Conservation (phyloP, 164 flowering plant genomes). For the Warburgia ugandensis region DNA sequence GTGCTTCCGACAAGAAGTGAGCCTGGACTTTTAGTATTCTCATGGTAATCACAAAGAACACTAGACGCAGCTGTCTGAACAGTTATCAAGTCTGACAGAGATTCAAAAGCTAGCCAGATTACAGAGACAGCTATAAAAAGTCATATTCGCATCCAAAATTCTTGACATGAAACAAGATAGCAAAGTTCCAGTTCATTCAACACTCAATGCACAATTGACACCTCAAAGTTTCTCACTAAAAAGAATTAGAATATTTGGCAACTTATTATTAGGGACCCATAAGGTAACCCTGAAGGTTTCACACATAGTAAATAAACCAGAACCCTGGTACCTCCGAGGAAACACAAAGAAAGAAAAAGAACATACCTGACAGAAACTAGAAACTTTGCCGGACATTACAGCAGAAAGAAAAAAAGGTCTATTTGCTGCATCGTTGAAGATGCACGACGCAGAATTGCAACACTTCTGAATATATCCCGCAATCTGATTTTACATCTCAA, state of each 20-base stretch:
- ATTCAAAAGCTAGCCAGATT: too few species aligned
- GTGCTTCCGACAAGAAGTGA: too few species aligned
- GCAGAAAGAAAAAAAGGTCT: slow-evolving; percentile 11
- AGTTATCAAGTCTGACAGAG: too few species aligned
- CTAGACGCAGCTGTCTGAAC: too few species aligned
- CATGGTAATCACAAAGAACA: too few species aligned
- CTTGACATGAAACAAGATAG: neutral
- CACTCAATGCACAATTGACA: slow-evolving; percentile 1
- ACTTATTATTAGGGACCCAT: slow-evolving; percentile 31
- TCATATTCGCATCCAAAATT: too few species aligned
- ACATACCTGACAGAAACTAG: slow-evolving; percentile 22
- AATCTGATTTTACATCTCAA: slow-evolving; percentile 69
- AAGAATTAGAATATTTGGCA: slow-evolving; percentile 21
- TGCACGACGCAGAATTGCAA: slow-evolving; percentile 27
- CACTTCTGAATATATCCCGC: slow-evolving; percentile 50
- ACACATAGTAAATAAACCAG: slow-evolving; percentile 37
- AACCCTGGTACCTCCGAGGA: slow-evolving; percentile 33
- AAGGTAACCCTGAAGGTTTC: slow-evolving; percentile 35
- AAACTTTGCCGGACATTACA: slow-evolving; percentile 19
- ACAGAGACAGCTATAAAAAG: too few species aligned
- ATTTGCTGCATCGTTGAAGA: slow-evolving; percentile 23
- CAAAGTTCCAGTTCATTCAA: neutral
- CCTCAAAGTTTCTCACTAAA: slow-evolving; percentile 10
- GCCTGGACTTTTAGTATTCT: too few species aligned
- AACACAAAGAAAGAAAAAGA: slow-evolving; percentile 9